Conservation (phyloP, 2,329 filamentous ascomycete genomes). For the Ceratocystis cacaofunesta region DNA sequence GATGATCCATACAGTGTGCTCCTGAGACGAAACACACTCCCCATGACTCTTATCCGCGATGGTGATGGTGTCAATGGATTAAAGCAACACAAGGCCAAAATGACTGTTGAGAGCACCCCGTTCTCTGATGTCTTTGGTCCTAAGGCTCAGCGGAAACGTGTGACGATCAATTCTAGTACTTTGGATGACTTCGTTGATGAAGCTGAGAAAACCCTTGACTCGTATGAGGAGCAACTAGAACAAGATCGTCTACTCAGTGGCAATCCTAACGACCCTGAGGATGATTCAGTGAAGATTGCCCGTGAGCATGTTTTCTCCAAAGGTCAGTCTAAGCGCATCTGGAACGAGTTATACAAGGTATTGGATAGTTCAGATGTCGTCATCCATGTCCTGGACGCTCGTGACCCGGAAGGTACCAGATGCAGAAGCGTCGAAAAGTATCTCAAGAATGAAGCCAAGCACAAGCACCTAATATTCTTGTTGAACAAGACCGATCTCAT, state of each 20-base stretch:
- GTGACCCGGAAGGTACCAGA: slow-evolving; percentile 78
- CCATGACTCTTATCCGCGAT: slow-evolving; percentile 85
- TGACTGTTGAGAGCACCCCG: slow-evolving; percentile 73
- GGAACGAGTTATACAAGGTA: slow-evolving; percentile 92
- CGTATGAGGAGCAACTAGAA: slow-evolving; percentile 66
- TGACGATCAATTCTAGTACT: slow-evolving; percentile 74
- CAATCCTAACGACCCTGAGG: slow-evolving; percentile 39
- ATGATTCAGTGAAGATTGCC: slow-evolving; percentile 42
- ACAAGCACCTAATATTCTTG: slow-evolving; percentile 63
- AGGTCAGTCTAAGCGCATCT: slow-evolving; percentile 88
- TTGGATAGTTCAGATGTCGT: slow-evolving; percentile 74
- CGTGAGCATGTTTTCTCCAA: slow-evolving; percentile 82
- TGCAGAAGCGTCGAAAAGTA: slow-evolving; percentile 75
- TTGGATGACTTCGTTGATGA: slow-evolving; percentile 68
- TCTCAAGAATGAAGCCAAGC: slow-evolving; percentile 72
- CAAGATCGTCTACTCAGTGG: slow-evolving; percentile 65
- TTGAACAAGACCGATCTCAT: slow-evolving; percentile 55
- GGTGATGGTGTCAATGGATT: slow-evolving; percentile 58
- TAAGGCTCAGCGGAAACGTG: slow-evolving; percentile 82
- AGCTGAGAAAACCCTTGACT: slow-evolving; percentile 65
- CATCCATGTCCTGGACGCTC: slow-evolving; percentile 82
- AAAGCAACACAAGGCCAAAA: slow-evolving; percentile 88
- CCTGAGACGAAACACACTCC: slow-evolving; percentile 93
- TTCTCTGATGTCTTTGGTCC: slow-evolving; percentile 85
- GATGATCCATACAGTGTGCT: slow-evolving; percentile 86